Evolutionary conservation across 108 stramenopile species (phyloP).

Genomic region (Skeletonema tropicum): DNA sequence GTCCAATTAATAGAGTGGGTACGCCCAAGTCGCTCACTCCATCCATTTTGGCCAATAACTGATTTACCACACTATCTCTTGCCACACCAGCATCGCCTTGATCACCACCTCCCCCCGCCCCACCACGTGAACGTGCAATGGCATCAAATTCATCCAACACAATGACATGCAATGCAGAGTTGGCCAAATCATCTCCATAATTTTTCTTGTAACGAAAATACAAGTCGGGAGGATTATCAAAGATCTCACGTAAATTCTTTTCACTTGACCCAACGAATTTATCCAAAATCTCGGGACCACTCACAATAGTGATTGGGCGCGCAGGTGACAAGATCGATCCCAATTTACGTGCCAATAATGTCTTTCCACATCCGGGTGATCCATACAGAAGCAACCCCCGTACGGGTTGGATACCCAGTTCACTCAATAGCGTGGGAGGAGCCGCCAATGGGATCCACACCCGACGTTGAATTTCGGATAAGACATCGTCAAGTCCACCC

Average conservation of each 20-base stretch:
- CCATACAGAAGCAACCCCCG: constrained; percentile 83
- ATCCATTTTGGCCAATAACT: constrained; percentile 94
- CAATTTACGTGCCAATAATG: constrained; percentile 71
- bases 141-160: constrained; percentile 97
- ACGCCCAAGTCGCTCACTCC: constrained; percentile 87
- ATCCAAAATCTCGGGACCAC: constrained; percentile 88
- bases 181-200: constrained; percentile 60
- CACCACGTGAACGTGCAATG: constrained; percentile 82
- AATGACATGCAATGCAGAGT: constrained; percentile 72
- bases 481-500: constrained; percentile 86
- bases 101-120: constrained; percentile 68
- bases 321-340: constrained; percentile 75
- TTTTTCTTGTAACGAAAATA: constrained; percentile 68
- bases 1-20: constrained; percentile 89
- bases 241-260: constrained; percentile 80
- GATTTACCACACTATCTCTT: constrained; percentile 71
- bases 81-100: constrained; percentile 95
- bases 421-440: constrained; percentile 70
- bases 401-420: constrained; percentile 84
- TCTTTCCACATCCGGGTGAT: constrained; percentile 82
- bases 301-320: constrained; percentile 83
- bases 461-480: constrained; percentile 74
- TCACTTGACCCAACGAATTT: constrained; percentile 90
- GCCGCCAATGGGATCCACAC: constrained; percentile 89
- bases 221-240: constrained; percentile 83